phyloP scores from a whole-genome alignment of 1,284 basidiomycete genomes.

The Neotropicomus parvogracilis region DNA sequence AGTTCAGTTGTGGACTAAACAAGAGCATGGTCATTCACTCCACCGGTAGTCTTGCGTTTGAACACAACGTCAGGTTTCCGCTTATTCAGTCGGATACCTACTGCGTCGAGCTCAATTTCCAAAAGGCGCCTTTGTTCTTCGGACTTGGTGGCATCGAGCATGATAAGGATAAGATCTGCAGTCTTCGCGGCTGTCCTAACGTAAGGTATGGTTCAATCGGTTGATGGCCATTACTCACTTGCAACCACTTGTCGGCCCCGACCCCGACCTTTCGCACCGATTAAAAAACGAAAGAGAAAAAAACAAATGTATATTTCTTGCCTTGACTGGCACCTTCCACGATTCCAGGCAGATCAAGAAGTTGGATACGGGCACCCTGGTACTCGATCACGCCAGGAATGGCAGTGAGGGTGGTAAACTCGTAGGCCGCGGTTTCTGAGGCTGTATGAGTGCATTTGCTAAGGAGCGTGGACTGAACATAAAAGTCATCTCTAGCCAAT shows the following conservation, averaged over 20 bases:
- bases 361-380: constrained; percentile 88
- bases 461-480: constrained; percentile 79
- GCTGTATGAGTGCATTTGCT: constrained; percentile 90
- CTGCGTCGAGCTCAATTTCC: constrained; percentile 92
- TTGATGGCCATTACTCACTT: constrained; percentile 41
- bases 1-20: not conserved
- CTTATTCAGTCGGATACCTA: constrained; percentile 93
- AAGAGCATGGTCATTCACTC: constrained; percentile 51
- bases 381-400: constrained; percentile 95
- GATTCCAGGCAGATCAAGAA: constrained; percentile 96
- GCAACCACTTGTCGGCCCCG: constrained; percentile 94
- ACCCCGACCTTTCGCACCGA: constrained; percentile 62
- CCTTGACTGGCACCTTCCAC: constrained; percentile 94
- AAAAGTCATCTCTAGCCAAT: constrained; percentile 10
- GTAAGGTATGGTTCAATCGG: constrained; percentile 3
- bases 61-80: constrained; percentile 83
- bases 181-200: constrained; percentile 78
- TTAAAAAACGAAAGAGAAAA: not conserved
- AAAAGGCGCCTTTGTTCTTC: constrained; percentile 86
- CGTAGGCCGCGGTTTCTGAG: constrained; percentile 89
- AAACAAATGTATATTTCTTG: constrained; percentile 10
- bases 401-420: constrained; percentile 93
- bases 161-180: constrained; percentile 91
- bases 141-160: constrained; percentile 96
- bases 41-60: constrained; percentile 86